A percentile compares a stretch with the other conserved stretches of the same genome.
Evolutionary conservation across 495 filamentous ascomycete genomes (phyloP).

Genomic region (Daldinia loculata): DNA sequence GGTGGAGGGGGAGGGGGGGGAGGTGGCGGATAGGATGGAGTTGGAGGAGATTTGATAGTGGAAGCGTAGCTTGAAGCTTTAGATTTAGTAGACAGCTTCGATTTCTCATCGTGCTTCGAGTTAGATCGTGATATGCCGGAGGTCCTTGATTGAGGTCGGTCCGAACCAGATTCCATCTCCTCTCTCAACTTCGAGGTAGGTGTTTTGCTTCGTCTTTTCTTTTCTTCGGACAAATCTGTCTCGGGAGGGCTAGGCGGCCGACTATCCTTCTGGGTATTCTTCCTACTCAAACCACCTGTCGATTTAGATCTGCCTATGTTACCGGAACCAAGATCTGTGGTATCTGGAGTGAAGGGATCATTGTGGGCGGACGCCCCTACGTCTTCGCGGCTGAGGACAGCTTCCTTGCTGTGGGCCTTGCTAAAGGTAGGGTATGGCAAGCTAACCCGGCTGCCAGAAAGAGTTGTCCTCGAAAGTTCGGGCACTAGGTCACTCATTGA

Average conservation of each 20-base stretch:
- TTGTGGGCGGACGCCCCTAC: slow-evolving; percentile 49
- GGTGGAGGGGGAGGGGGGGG: slow-evolving; percentile 30
- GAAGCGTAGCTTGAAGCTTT: slow-evolving; percentile 59
- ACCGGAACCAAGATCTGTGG: slow-evolving; percentile 74
- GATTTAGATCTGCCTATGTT: slow-evolving; percentile 56
- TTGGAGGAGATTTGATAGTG: slow-evolving; percentile 43
- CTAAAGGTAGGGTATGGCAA: slow-evolving; percentile 86
- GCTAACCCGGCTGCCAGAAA: slow-evolving; percentile 60
- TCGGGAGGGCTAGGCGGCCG: slow-evolving; percentile 65
- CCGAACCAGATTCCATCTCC: slow-evolving; percentile 43
- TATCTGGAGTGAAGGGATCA: slow-evolving; percentile 77
- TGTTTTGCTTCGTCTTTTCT: slow-evolving; percentile 50
- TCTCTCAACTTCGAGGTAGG: slow-evolving; percentile 46
- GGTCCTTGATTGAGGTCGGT: slow-evolving; percentile 50
- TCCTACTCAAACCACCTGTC: slow-evolving; percentile 43
- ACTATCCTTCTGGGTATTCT: slow-evolving; percentile 50
- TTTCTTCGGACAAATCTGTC: slow-evolving; percentile 61
- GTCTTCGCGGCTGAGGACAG: slow-evolving; percentile 69
- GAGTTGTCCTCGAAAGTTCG: slow-evolving; percentile 54
- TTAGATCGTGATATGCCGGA: slow-evolving; percentile 55
- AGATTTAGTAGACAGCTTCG: slow-evolving; percentile 58
- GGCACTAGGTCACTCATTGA: slow-evolving; percentile 60
- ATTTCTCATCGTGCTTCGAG: slow-evolving; percentile 55
- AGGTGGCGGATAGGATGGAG: slow-evolving; percentile 41
- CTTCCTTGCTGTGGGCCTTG: slow-evolving; percentile 89